phyloP scores from a whole-genome alignment of 2,329 filamentous ascomycete species.

The Ploettnerulaceae sp. region DNA sequence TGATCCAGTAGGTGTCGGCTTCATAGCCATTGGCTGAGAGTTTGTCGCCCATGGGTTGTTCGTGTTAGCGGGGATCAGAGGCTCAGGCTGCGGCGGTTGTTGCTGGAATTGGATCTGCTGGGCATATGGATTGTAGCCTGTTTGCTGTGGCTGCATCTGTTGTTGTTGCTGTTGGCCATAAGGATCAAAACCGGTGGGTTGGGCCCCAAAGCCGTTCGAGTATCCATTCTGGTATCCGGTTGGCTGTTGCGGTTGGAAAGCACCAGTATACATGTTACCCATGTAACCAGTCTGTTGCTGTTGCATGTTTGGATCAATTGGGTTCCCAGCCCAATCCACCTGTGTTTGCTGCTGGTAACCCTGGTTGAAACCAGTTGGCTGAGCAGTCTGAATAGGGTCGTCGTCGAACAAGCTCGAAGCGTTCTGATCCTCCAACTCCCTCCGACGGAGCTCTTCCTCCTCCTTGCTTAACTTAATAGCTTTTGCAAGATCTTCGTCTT shows the following conservation, averaged over 20 bases:
- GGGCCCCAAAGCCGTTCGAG: conserved; percentile 61
- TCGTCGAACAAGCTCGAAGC: conserved; percentile 87
- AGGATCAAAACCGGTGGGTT: conserved; percentile 67
- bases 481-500: conserved; percentile 88
- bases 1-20: conserved; percentile 84
- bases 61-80: conserved; percentile 68
- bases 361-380: conserved; percentile 88
- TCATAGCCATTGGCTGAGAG: conserved; percentile 59
- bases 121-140: conserved; percentile 51
- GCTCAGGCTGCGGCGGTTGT: conserved; percentile 48
- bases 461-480: conserved; percentile 92
- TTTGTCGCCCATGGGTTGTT: conserved; percentile 89
- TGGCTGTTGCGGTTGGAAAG: conserved; percentile 45
- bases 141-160: conserved; percentile 45
- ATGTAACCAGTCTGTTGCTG: conserved; percentile 78
- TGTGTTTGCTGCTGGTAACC: conserved; percentile 95
- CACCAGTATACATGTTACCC: conserved; percentile 50
- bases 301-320: conserved; percentile 72
- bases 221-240: conserved; percentile 68
- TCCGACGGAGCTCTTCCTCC: conserved; percentile 84
- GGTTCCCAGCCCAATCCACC: conserved; percentile 97
- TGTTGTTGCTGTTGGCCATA: conserved; percentile 54
- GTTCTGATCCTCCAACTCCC: conserved; percentile 82
- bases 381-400: conserved; percentile 49
- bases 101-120: conserved; percentile 37